Evolutionary conservation across 169 alveolate genomes (phyloP).

Genomic region (Cyclospora cayetanensis): DNA sequence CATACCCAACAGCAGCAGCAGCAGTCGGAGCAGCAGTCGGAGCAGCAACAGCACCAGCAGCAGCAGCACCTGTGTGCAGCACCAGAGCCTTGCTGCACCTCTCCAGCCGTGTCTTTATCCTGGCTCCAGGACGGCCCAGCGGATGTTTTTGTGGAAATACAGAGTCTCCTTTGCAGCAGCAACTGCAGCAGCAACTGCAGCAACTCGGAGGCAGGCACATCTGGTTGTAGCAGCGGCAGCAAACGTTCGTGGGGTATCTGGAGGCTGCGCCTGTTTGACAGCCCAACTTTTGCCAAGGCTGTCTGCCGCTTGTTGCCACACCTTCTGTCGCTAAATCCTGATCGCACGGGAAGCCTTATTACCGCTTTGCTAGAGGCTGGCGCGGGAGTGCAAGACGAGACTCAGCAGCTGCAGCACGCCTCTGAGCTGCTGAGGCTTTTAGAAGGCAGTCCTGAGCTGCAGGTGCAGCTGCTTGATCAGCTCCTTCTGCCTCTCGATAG

Average conservation of each 20-base stretch:
- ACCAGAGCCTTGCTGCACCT: constrained; percentile 8
- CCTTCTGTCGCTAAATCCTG: background rate
- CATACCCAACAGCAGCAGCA: constrained; percentile 9
- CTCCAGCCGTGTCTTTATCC: background rate
- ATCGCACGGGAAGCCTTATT: background rate
- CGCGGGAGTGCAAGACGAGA: background rate
- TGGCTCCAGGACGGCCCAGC: background rate
- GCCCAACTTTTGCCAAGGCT: background rate
- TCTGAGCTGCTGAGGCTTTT: background rate
- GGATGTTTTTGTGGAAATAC: background rate
- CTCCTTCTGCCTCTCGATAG: constrained; percentile 15
- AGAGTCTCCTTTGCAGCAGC: constrained; percentile 5
- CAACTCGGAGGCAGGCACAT: background rate
- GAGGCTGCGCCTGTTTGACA: constrained; percentile 8
- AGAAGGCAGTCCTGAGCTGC: constrained; percentile 16
- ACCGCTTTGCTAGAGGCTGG: constrained; percentile 15
- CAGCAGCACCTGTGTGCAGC: background rate
- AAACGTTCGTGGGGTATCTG: background rate
- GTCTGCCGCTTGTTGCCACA: constrained; percentile 34
- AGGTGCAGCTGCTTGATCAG: constrained; percentile 14
- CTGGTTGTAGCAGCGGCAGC: constrained; percentile 40
- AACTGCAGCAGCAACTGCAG: constrained; percentile 21
- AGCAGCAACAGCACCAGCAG: background rate
- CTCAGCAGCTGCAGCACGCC: background rate
- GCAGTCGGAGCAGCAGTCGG: background rate